phyloP scores from a whole-genome alignment of 2,329 filamentous ascomycete species.

The Pseudogymnoascus sp. region DNA sequence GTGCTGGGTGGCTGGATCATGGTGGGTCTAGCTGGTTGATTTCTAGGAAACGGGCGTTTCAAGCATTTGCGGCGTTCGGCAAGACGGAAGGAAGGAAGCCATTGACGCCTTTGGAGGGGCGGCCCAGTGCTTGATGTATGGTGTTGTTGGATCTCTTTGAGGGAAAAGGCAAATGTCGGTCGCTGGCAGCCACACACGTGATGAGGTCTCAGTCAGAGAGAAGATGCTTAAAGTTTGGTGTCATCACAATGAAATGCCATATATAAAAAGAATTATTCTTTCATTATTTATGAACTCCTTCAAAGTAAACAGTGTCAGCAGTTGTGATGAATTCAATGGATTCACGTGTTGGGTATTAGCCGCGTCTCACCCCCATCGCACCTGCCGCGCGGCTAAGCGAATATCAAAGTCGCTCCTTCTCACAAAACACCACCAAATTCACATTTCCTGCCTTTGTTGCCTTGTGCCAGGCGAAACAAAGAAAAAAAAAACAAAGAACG shows the following conservation, averaged over 20 bases:
- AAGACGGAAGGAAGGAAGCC: neutral
- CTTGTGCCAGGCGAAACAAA: neutral
- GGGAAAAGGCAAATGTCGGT: neutral
- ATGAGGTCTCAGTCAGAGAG: neutral
- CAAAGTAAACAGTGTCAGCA: neutral
- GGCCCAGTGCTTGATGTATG: neutral
- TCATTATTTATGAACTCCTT: neutral
- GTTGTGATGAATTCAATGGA: neutral
- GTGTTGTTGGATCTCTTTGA: neutral
- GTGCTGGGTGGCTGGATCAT: neutral
- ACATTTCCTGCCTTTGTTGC: neutral
- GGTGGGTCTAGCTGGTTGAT: neutral
- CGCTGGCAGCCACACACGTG: neutral
- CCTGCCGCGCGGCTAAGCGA: neutral
- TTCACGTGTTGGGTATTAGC: neutral
- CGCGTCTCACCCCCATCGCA: neutral
- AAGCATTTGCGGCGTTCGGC: neutral
- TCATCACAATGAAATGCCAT: neutral
- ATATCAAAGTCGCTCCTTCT: neutral
- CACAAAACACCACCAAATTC: neutral
- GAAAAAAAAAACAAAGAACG: neutral
- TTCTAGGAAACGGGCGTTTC: neutral
- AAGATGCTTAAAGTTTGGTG: neutral
- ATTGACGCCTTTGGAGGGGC: neutral
- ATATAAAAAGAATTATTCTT: neutral